Conservation (phyloP, 176 grass and related monocot genomes). For the Ensete ventricosum region DNA sequence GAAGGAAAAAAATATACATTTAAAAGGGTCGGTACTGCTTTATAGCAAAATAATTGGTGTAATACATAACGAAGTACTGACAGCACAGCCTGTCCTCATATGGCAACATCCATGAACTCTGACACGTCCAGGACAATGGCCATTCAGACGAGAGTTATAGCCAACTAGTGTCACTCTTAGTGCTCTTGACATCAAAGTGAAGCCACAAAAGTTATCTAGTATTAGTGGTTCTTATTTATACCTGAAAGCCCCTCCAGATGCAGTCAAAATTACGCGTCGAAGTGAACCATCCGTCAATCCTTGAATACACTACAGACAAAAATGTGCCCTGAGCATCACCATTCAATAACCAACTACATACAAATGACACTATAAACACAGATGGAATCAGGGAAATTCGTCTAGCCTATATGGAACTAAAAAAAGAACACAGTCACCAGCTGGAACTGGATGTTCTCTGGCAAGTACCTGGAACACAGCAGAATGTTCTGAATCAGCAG, state of each 20-base stretch:
- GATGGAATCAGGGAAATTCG: background rate
- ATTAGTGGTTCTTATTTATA: slow-evolving; percentile 9
- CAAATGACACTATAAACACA: background rate
- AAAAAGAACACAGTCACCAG: background rate
- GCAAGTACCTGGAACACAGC: slow-evolving; percentile 91
- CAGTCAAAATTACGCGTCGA: slow-evolving; percentile 86
- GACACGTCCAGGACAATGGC: background rate
- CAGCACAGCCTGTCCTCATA: too few relatives aligned
- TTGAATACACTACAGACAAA: slow-evolving; percentile 74
- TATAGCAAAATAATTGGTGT: too few relatives aligned
- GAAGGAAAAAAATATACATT: background rate
- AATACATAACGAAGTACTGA: too few relatives aligned
- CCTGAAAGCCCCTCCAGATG: slow-evolving; percentile 99
- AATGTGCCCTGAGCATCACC: background rate
- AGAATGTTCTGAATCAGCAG: slow-evolving; percentile 99
- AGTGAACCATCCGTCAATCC: slow-evolving; percentile 80
- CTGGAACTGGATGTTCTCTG: background rate
- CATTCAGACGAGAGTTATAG: slow-evolving; percentile 7
- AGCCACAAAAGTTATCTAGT: background rate
- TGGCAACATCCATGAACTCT: too few relatives aligned
- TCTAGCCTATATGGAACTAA: background rate
- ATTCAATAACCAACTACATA: slow-evolving; percentile 1
- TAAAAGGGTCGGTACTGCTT: too few relatives aligned
- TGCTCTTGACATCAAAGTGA: background rate
- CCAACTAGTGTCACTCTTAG: background rate